phyloP scores from a whole-genome alignment of 2,329 filamentous ascomycete species.

The Beauveria medogensis region DNA sequence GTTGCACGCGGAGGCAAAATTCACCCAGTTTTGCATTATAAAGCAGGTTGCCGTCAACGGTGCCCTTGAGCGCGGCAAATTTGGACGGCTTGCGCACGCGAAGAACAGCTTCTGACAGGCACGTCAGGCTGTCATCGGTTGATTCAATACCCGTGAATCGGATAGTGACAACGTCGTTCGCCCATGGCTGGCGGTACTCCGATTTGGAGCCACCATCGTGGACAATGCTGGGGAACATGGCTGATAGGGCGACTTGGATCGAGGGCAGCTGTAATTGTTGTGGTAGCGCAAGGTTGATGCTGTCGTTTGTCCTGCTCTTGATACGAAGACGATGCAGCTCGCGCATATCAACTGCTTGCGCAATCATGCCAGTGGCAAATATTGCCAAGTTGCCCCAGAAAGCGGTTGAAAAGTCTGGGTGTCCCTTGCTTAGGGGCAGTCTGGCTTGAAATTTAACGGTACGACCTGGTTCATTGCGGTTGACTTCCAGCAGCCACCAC shows the following conservation, averaged over 20 bases:
- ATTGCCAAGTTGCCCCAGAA: conserved; percentile 47
- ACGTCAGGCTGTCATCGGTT: conserved; percentile 22
- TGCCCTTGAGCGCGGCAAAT: conserved; percentile 46
- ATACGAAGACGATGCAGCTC: conserved; percentile 38
- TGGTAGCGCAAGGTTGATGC: conserved; percentile 31
- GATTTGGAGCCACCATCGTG: conserved; percentile 17
- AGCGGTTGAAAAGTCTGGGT: conserved; percentile 35
- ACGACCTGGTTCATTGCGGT: conserved; percentile 19
- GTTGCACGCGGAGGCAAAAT: conserved; percentile 54
- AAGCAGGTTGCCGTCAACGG: conserved; percentile 52
- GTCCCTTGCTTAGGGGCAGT: conserved; percentile 35
- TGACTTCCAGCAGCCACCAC: conserved; percentile 70
- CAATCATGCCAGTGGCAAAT: conserved; percentile 43
- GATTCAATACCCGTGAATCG: conserved; percentile 42
- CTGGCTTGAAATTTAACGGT: conserved; percentile 26
- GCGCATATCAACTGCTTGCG: conserved; percentile 41
- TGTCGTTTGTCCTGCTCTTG: conserved; percentile 28
- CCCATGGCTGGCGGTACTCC: conserved; percentile 39
- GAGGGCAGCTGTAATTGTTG: conserved; percentile 39
- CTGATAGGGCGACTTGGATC: conserved; percentile 41
- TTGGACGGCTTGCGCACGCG: conserved; percentile 44
- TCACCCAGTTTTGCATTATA: conserved; percentile 53
- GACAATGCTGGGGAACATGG: conserved; percentile 32
- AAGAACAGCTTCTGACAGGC: conserved; percentile 46
- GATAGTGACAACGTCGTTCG: conserved; percentile 49